Percentiles rank a stretch among this genome's conserved stretches.
These are phyloP conservation scores for Amanita pallidorosea DNA, from an alignment of 768 basidiomycete species.

Conservation along the genomic window DNA sequence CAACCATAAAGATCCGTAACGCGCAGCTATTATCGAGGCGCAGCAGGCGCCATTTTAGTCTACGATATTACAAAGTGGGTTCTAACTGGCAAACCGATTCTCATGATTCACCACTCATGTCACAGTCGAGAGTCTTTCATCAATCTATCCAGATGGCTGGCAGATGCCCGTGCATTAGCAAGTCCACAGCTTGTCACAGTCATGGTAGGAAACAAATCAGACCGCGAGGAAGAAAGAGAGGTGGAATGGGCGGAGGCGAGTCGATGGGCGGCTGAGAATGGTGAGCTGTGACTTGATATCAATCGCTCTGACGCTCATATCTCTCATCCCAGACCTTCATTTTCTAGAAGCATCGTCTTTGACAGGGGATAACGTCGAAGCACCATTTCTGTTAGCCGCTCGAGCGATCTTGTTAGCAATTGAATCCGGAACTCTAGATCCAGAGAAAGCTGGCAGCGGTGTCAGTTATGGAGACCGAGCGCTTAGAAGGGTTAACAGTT, in stretches of 20 bases:
- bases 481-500: slow-evolving; percentile 81
- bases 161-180: slow-evolving; percentile 86
- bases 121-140: slow-evolving; percentile 77
- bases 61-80: slow-evolving; percentile 86
- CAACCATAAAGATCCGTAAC: slow-evolving; percentile 62
- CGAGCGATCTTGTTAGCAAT: slow-evolving; percentile 84
- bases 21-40: slow-evolving; percentile 92
- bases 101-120: slow-evolving; percentile 6
- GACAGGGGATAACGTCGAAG: slow-evolving; percentile 87
- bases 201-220: slow-evolving; percentile 91
- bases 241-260: slow-evolving; percentile 95
- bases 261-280: slow-evolving; percentile 92
- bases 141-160: slow-evolving; percentile 81
- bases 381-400: slow-evolving; percentile 83
- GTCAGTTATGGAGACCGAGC: slow-evolving; percentile 96
- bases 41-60: slow-evolving; percentile 84
- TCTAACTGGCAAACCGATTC: slow-evolving; percentile 5
- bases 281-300: slow-evolving; percentile 26
- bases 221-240: slow-evolving; percentile 88
- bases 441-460: slow-evolving; percentile 90
- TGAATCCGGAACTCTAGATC: slow-evolving; percentile 84
- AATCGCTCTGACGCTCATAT: slow-evolving; percentile 4
- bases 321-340: slow-evolving; percentile 57
- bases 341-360: slow-evolving; percentile 92
- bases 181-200: slow-evolving; percentile 86